Conservation (phyloP, 2,329 filamentous ascomycete genomes). For the Verticillium nonalfalfae region DNA sequence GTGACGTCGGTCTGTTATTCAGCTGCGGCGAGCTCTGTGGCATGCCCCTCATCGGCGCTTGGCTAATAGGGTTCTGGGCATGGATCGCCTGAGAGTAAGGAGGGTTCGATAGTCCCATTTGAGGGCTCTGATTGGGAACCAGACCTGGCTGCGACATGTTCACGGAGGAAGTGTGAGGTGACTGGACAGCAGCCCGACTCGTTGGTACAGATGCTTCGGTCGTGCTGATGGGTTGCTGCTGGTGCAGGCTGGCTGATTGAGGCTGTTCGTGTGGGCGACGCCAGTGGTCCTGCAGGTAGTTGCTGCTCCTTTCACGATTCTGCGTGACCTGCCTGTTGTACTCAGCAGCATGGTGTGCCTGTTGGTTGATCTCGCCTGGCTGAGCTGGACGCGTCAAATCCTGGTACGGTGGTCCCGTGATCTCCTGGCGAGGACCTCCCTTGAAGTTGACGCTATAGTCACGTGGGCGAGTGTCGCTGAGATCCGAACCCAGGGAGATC, state of each 20-base stretch:
- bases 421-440: conserved; percentile 81
- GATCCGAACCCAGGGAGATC: conserved; percentile 74
- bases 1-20: conserved; percentile 58
- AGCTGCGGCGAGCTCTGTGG: conserved; percentile 56
- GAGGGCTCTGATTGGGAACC: conserved; percentile 53
- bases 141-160: conserved; percentile 50
- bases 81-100: conserved; percentile 67
- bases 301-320: conserved; percentile 70
- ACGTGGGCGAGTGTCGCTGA: conserved; percentile 68
- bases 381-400: conserved; percentile 75
- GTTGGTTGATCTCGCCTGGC: conserved; percentile 72
- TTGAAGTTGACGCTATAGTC: conserved; percentile 70
- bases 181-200: conserved; percentile 45
- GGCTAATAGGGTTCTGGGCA: conserved; percentile 64
- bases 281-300: conserved; percentile 79
- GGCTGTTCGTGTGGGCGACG: conserved; percentile 76
- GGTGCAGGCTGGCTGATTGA: conserved; percentile 37
- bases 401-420: conserved; percentile 80
- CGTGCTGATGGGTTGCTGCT: conserved; percentile 35
- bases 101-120: conserved; percentile 57
- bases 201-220: conserved; percentile 38
- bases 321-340: conserved; percentile 81
- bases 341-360: conserved; percentile 83
- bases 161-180: conserved; percentile 49
- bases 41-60: conserved; percentile 66